Percentiles rank a stretch among this genome's conserved stretches.
Conservation (phyloP, 768 basidiomycete species). For the Tricholoma sp. region DNA sequence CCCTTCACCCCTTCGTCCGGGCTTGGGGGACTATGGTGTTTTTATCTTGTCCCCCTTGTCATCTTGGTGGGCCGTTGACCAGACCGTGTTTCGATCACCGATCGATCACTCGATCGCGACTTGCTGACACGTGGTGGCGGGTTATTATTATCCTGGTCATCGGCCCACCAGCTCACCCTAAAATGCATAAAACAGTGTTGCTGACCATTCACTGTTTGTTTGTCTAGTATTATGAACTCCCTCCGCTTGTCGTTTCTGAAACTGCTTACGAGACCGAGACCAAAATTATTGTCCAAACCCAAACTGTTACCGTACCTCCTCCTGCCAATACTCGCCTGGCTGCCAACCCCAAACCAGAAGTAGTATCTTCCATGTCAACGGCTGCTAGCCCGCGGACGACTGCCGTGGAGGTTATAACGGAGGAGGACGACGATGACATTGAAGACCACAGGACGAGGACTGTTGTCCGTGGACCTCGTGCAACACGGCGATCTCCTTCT, state of each 20-base stretch:
- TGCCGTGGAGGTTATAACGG: slow-evolving; percentile 61
- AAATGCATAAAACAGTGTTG: slow-evolving; percentile 11
- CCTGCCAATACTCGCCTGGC: slow-evolving; percentile 77
- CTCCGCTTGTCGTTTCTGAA: slow-evolving; percentile 41
- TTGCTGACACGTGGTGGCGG: slow-evolving; percentile 44
- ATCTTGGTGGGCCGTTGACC: slow-evolving; percentile 32
- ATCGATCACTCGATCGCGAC: slow-evolving; percentile 25
- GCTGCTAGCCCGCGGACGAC: slow-evolving; percentile 72
- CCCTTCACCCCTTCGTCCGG: slow-evolving; percentile 77
- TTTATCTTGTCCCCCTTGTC: slow-evolving; percentile 76
- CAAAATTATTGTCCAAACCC: slow-evolving; percentile 60
- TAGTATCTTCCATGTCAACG: slow-evolving; percentile 48
- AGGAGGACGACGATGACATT: slow-evolving; percentile 44
- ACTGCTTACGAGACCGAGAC: slow-evolving; percentile 53
- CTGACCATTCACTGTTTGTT: slow-evolving; percentile 28
- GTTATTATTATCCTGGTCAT: slow-evolving; percentile 21
- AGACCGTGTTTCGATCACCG: slow-evolving; percentile 28
- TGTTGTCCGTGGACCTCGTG: slow-evolving; percentile 39
- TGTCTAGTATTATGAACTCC: slow-evolving; percentile 41
- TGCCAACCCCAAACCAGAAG: slow-evolving; percentile 67
- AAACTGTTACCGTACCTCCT: slow-evolving; percentile 66
- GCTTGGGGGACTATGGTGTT: slow-evolving; percentile 84
- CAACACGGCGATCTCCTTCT: slow-evolving; percentile 44
- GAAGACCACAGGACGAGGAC: slow-evolving; percentile 31
- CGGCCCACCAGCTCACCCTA: slow-evolving; percentile 23